Evolutionary conservation across 768 basidiomycete species (phyloP), one percentile per base, ranked within the genome.

Genomic region (Calocera cornea): DNA sequence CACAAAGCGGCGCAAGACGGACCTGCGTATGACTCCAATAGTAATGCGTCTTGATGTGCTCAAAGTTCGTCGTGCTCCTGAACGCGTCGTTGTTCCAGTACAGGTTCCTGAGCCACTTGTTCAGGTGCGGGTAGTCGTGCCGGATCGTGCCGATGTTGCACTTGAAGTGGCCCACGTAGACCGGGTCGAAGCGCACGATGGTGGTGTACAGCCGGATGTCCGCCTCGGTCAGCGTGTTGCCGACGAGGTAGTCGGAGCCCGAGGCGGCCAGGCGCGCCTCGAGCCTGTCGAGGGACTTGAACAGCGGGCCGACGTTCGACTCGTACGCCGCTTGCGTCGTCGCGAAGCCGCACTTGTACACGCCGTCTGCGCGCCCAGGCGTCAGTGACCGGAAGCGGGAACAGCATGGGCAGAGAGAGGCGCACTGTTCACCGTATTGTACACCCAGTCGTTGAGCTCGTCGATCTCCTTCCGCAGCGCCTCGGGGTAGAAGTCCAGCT

Each of bases 71-170:
- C 19, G 87, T 86, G 5, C 85, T 83, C 75, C 87, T 86, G 85
- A 99, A 98, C 2, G 92, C 92, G 0, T 86, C 77, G 71, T 87
- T 80, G 69, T 87, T 89, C 94, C 93, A 97, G 81, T 99, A 98
- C 22, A 97, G 78, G 74, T 88, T 87, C 76, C 86, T 86, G 78
- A 90, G 72, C 89, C 92, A 95, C 31, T 22, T 27, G 22, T 60
- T 41, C 12, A 64, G 3, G 17, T 34, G 34, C 50, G 54, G 27
- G n/a, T 38, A 38, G 16, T 67, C 63, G 41, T 60, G 54, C 5
- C 54, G 54, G 24, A 60, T 60, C 31, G 54, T 60, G 31, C 54
- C 54, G 54, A 60, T 60, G 54, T 60, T 60, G 54, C 54, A 60
- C 54, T 60, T 60, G 34, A 29, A 31, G 41, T 27, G 44, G 14